A percentile compares a stretch with the other conserved stretches of the same genome.
Evolutionary conservation across 805 yeast species (phyloP).

Genomic region (Zygosaccharomyces siamensis): DNA sequence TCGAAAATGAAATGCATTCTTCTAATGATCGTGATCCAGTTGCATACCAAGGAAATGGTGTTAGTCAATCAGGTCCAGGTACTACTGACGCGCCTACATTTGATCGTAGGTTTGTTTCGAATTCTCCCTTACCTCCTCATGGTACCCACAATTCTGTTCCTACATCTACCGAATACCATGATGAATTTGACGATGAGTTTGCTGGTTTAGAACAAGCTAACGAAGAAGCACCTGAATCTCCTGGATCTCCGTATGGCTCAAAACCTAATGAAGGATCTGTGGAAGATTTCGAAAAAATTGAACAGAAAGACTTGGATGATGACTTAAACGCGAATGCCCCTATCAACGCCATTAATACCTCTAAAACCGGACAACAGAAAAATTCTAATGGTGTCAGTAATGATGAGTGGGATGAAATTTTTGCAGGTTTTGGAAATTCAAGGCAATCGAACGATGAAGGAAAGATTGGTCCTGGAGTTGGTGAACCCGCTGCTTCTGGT

Average conservation of each 20-base stretch:
- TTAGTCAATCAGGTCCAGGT: background rate
- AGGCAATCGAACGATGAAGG: slow-evolving; percentile 9
- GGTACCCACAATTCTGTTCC: slow-evolving; percentile 11
- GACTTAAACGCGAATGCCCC: slow-evolving; percentile 26
- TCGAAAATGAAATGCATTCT: background rate
- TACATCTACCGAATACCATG: slow-evolving; percentile 7
- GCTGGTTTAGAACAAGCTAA: slow-evolving; percentile 43
- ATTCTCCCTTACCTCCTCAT: slow-evolving; percentile 2
- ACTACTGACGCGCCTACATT: background rate
- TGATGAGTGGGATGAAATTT: slow-evolving; percentile 93
- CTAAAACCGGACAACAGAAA: slow-evolving; percentile 2
- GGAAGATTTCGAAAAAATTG: slow-evolving; percentile 28
- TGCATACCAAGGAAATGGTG: background rate
- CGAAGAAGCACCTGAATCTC: slow-evolving; percentile 33
- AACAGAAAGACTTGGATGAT: slow-evolving; percentile 25
- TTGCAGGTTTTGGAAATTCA: slow-evolving; percentile 76
- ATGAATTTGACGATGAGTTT: slow-evolving; percentile 41
- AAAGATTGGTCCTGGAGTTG: slow-evolving; percentile 5
- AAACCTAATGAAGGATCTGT: slow-evolving; percentile 22
- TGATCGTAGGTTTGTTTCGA: background rate
- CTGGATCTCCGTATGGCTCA: slow-evolving; percentile 27
- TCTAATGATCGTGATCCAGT: background rate
- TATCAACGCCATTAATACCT: slow-evolving; percentile 13
- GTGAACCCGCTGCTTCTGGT: background rate
- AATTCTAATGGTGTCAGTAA: slow-evolving; percentile 31